Percentiles rank a stretch among this genome's conserved stretches.
Conservation (phyloP, 2,329 filamentous ascomycete species). For the Calonectria naviculata region DNA sequence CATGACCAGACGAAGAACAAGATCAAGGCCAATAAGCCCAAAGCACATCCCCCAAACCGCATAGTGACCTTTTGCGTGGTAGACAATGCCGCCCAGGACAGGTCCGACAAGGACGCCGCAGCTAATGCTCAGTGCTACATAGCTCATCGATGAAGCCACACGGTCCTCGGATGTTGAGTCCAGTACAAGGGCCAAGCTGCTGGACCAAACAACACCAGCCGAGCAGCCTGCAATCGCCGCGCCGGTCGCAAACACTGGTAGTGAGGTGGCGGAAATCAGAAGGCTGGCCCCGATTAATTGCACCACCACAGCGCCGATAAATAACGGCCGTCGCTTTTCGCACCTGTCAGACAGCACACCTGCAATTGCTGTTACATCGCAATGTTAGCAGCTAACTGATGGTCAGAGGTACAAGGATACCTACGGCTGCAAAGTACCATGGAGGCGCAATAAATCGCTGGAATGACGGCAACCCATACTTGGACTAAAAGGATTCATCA, state of each 20-base stretch:
- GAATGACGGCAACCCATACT: not conserved
- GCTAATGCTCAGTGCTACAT: not conserved
- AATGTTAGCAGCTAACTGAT: not conserved
- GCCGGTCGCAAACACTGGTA: not conserved
- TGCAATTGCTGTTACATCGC: not conserved
- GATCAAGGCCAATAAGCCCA: not conserved
- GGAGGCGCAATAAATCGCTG: not conserved
- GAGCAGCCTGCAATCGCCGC: not conserved
- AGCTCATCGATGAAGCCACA: not conserved
- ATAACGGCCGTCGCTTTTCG: not conserved
- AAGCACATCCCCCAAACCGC: not conserved
- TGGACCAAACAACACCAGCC: not conserved
- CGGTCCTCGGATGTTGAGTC: not conserved
- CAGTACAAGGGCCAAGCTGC: not conserved
- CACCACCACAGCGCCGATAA: not conserved
- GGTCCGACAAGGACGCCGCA: not conserved
- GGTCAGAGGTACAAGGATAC: not conserved
- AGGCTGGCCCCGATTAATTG: not conserved
- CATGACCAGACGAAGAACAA: not conserved
- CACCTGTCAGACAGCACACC: not conserved
- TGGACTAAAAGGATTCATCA: not conserved
- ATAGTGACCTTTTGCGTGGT: not conserved
- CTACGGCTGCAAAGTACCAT: not conserved
- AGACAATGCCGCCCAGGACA: not conserved
- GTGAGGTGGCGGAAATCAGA: not conserved